These are phyloP conservation scores for Eutypa lata DNA, from an alignment of 2,329 filamentous ascomycete genomes.

Conservation along the genomic window DNA sequence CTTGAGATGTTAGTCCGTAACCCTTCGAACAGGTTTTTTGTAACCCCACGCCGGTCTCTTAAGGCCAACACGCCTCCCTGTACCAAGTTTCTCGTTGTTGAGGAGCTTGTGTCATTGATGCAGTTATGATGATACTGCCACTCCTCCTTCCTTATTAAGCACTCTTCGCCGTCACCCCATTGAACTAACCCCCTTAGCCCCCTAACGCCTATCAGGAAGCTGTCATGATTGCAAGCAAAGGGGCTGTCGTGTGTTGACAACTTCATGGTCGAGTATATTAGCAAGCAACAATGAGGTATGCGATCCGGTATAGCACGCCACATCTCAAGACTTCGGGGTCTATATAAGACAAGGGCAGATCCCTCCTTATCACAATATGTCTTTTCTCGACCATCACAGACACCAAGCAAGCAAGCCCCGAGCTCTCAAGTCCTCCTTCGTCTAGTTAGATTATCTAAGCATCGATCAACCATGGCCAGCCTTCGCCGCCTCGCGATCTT, in stretches of 20 bases:
- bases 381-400: not conserved
- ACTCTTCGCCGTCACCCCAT: not conserved
- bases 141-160: not conserved
- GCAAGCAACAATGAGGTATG: no score
- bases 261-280: no score
- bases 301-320: no score
- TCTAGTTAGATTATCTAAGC: not conserved
- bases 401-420: not conserved
- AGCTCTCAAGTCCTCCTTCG: not conserved
- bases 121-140: not conserved
- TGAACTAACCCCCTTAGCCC: not conserved
- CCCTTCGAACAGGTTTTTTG: not conserved
- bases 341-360: no score
- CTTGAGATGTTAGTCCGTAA: no score
- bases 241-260: no score
- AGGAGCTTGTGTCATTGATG: not conserved
- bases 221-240: no score
- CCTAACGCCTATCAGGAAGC: not conserved
- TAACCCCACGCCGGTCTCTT: not conserved
- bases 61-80: not conserved
- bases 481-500: slow-evolving; percentile 26
- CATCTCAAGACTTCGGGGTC: no score
- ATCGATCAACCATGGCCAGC: slow-evolving; percentile 23
- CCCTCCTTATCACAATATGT: no score
- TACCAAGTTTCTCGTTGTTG: not conserved